Evolutionary conservation across 768 basidiomycete species (phyloP), one percentile per base, ranked within the genome.

Genomic region (Termitomyces sp.): DNA sequence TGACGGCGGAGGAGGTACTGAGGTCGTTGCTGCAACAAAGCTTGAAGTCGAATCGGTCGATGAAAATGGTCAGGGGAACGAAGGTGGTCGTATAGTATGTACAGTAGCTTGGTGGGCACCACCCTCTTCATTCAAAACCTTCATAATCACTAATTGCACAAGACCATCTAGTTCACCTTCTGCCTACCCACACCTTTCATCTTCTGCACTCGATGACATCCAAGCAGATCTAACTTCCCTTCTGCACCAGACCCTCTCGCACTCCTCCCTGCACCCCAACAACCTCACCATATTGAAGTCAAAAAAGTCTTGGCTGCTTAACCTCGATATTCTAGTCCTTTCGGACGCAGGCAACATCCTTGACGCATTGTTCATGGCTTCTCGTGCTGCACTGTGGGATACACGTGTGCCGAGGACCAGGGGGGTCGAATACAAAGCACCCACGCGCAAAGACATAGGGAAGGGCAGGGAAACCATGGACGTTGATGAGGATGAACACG

Each of bases 311-410:
- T 95, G 92, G 92, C 70, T 84, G n/a, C 75, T 87, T 9, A 78
- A 83, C 58, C 76, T 94, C 48, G 91, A 94, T 62, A 71, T 85
- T n/a, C 75, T 89, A 14, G 77, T 94, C 30, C 78, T 91, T 30
- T 75, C 85, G 1, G 89, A 93, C 59, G 75, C 80, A 3, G 91
- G 91, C 0, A 93, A 92, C 67, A 62, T 87, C 23, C 78, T 83
- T 56, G 92, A 95, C 61, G 87, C 85, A 35, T 68, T 94, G 1
- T 88, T 94, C 72, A 77, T 94, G 71, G 89, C 88, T 0, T 83
- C 86, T 1, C 80, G 87, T 14, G 86, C 87, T 0, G 91, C 90
- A 0, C 70, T 95, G 14, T 91, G 87, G 81, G 89, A 91, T 56
- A 86, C 89, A 15, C 86, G 82, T 53, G 85, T 94, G 0, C 92